Conservation (phyloP, 768 basidiomycete species). For the Tremella fuciformis region DNA sequence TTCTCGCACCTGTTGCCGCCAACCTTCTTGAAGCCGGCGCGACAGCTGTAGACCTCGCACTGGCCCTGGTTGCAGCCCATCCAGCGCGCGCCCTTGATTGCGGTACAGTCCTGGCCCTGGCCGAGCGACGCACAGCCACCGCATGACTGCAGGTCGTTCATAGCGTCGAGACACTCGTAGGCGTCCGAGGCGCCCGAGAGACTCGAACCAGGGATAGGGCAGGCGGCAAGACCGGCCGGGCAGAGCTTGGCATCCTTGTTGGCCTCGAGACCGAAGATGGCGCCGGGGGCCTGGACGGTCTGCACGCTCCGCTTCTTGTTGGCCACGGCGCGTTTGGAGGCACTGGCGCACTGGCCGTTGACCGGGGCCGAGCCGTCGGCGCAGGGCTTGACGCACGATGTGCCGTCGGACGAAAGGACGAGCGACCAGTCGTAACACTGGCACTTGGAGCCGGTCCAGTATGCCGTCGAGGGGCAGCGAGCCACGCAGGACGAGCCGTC, state of each 20-base stretch:
- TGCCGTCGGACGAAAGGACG: slow-evolving; percentile 2
- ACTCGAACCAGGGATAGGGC: slow-evolving; percentile 30
- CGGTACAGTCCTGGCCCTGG: slow-evolving; percentile 67
- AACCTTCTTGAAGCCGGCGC: slow-evolving; percentile 5
- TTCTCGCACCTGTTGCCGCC: slow-evolving; percentile 1
- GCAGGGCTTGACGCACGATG: slow-evolving; percentile 18
- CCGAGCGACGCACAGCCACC: slow-evolving; percentile 70
- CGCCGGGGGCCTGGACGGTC: background rate
- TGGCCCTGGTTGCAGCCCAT: slow-evolving; percentile 62
- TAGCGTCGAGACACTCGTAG: slow-evolving; percentile 59
- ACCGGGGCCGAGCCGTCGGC: no score
- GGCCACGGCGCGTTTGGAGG: background rate
- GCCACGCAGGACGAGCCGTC: slow-evolving; percentile 8
- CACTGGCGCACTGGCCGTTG: slow-evolving; percentile 29
- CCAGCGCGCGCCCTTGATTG: slow-evolving; percentile 64
- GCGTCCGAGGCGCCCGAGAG: slow-evolving; percentile 3
- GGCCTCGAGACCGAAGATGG: slow-evolving; percentile 24
- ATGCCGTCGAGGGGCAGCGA: background rate
- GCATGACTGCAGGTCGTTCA: slow-evolving; percentile 66
- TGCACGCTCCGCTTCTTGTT: background rate
- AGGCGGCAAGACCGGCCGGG: slow-evolving; percentile 42
- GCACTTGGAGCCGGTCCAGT: slow-evolving; percentile 3
- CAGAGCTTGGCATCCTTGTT: slow-evolving; percentile 39
- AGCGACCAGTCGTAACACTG: background rate
- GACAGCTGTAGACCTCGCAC: slow-evolving; percentile 51